These are phyloP conservation scores for Aspergillus versicolor DNA, from an alignment of 2,329 filamentous ascomycete genomes.

Conservation along the genomic window DNA sequence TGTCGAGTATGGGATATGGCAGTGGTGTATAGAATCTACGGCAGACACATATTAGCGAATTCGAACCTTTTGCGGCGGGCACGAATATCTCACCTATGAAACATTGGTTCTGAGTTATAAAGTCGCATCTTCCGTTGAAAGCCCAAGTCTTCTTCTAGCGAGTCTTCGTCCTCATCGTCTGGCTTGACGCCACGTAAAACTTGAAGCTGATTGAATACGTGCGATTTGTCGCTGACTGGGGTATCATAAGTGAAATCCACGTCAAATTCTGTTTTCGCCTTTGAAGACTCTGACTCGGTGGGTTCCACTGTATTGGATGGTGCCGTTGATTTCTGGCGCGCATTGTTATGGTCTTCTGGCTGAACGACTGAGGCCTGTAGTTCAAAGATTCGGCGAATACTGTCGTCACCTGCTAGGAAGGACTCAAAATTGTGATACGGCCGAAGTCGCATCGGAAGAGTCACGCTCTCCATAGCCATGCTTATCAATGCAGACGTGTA, in stretches of 20 bases:
- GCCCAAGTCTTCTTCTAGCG: conserved; percentile 23
- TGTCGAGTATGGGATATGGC: conserved; percentile 75
- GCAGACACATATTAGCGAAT: conserved; percentile 10
- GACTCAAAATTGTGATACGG: conserved; percentile 38
- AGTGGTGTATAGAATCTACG: conserved; percentile 46
- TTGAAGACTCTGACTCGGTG: conserved; percentile 13
- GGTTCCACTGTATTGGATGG: conserved; percentile 7
- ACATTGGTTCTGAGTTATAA: conserved; percentile 34
- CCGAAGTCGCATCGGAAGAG: conserved; percentile 66
- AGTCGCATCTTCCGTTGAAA: conserved; percentile 30
- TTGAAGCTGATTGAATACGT: conserved; percentile 38
- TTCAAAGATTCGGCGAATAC: conserved; percentile 76
- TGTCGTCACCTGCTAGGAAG: conserved; percentile 57
- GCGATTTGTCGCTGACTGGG: conserved; percentile 22
- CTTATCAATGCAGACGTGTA: conserved; percentile 74
- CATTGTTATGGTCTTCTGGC: conserved; percentile 11
- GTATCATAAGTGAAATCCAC: conserved; percentile 40
- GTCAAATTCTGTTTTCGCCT: conserved; percentile 33
- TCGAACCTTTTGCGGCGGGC: not conserved
- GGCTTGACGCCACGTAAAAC: conserved; percentile 29
- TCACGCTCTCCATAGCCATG: conserved; percentile 74
- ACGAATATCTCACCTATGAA: conserved; percentile 29
- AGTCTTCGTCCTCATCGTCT: conserved; percentile 13
- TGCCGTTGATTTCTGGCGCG: not conserved
- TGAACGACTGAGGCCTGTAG: conserved; percentile 64